Evolutionary conservation across 1,284 basidiomycete genomes (phyloP).

Genomic region (Anthracocystis panici-leucophaei): DNA sequence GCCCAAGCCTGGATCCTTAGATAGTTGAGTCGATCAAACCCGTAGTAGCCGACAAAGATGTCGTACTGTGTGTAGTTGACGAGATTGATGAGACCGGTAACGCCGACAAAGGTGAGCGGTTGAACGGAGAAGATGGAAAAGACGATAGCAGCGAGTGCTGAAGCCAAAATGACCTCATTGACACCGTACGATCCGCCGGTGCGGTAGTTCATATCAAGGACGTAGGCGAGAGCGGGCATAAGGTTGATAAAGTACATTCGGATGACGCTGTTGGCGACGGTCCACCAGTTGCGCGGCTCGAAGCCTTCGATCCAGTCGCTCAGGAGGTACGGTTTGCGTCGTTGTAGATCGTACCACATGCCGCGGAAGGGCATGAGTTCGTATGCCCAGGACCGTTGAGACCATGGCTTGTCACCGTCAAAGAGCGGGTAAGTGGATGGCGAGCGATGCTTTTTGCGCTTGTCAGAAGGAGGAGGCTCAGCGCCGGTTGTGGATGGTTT

Average conservation of each 20-base stretch:
- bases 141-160: conserved; percentile 84
- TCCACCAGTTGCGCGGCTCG: conserved; percentile 55
- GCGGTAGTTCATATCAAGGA: conserved; percentile 87
- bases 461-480: not conserved
- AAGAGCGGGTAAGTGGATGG: conserved; percentile 40
- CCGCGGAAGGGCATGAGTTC: conserved; percentile 75
- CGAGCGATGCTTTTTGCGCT: conserved; percentile 3
- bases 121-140: conserved; percentile 91
- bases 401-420: conserved; percentile 63
- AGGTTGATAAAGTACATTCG: conserved; percentile 72
- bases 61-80: conserved; percentile 68
- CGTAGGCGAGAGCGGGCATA: conserved; percentile 90
- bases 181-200: conserved; percentile 90
- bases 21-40: conserved; percentile 57
- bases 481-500: not conserved
- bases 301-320: conserved; percentile 64
- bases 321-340: conserved; percentile 79
- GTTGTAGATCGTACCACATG: conserved; percentile 81
- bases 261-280: conserved; percentile 51
- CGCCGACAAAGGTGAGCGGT: conserved; percentile 91
- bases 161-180: conserved; percentile 77
- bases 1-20: conserved; percentile 76
- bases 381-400: conserved; percentile 63
- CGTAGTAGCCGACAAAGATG: conserved; percentile 64
- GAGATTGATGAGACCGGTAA: conserved; percentile 78